These are phyloP conservation scores for Agaricus subrufescens DNA, from an alignment of 768 basidiomycete species.

Conservation along the genomic window DNA sequence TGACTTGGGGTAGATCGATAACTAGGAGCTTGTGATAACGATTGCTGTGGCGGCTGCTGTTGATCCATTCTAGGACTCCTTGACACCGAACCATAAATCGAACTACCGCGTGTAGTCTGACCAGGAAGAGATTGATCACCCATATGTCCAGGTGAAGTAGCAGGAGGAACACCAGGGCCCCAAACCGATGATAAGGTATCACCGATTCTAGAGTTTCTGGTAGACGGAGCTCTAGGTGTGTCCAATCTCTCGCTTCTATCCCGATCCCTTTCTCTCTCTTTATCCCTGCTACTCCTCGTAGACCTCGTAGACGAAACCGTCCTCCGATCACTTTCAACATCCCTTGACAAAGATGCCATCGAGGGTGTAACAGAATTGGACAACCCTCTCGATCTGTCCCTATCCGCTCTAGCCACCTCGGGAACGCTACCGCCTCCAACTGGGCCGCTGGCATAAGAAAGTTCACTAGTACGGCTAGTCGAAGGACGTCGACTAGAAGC, in stretches of 20 bases:
- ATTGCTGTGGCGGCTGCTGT: not conserved
- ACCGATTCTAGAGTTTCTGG: conserved; percentile 9
- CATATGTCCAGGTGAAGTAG: not conserved
- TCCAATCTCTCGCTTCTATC: conserved; percentile 19
- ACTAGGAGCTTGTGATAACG: not conserved
- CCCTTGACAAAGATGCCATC: conserved; percentile 1
- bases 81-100: not conserved
- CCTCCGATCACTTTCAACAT: conserved; percentile 3
- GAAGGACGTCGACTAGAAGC: conserved; percentile 22
- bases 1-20: not conserved
- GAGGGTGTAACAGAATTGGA: conserved; percentile 10
- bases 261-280: not conserved
- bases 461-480: conserved; percentile 19
- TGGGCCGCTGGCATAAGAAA: not conserved
- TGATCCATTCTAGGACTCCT: not conserved
- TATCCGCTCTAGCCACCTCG: conserved; percentile 10
- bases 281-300: not conserved
- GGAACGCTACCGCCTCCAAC: conserved; percentile 8
- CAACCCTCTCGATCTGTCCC: conserved; percentile 8
- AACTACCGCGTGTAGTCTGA: not conserved
- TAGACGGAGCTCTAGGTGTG: conserved; percentile 19
- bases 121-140: not conserved
- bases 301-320: conserved; percentile 4
- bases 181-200: conserved; percentile 4
- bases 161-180: not conserved